phyloP scores from a whole-genome alignment of 176 grass and related monocot species.

The Tillandsia fasciculata region DNA sequence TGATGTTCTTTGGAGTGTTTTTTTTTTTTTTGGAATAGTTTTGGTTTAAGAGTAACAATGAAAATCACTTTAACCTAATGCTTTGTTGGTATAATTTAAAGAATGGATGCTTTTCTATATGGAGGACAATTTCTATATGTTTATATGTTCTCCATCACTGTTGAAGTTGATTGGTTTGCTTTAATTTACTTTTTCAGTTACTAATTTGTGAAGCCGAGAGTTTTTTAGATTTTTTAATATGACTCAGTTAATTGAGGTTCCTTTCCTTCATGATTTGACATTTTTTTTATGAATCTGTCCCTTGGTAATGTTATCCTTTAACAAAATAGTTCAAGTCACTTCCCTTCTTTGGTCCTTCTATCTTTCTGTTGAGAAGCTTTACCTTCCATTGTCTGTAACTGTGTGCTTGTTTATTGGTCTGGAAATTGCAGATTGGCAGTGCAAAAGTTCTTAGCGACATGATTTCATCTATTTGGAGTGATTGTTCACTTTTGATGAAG shows the following conservation, averaged over 20 bases:
- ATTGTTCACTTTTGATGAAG: constrained; percentile 77
- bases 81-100: too few relatives aligned
- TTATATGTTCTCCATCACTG: too few relatives aligned
- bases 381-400: neutral
- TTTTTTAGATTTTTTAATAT: neutral
- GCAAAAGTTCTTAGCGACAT: constrained; percentile 44
- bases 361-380: neutral
- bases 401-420: constrained; percentile 13
- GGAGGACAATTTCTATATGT: too few relatives aligned
- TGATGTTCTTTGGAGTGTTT: too few relatives aligned
- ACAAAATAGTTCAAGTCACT: neutral
- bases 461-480: constrained; percentile 54
- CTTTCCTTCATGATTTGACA: neutral
- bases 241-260: neutral
- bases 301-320: neutral
- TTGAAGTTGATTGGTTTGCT: neutral
- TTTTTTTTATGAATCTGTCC: neutral
- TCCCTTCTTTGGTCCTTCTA: neutral
- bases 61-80: too few relatives aligned
- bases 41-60: too few relatives aligned
- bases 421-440: constrained; percentile 59
- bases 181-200: neutral
- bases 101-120: too few relatives aligned
- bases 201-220: neutral
- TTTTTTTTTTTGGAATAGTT: too few relatives aligned